These are phyloP conservation scores for Pseudisothecium myosuroides DNA, from an alignment of 225 moss, liverwort and hornwort genomes.

Conservation along the genomic window DNA sequence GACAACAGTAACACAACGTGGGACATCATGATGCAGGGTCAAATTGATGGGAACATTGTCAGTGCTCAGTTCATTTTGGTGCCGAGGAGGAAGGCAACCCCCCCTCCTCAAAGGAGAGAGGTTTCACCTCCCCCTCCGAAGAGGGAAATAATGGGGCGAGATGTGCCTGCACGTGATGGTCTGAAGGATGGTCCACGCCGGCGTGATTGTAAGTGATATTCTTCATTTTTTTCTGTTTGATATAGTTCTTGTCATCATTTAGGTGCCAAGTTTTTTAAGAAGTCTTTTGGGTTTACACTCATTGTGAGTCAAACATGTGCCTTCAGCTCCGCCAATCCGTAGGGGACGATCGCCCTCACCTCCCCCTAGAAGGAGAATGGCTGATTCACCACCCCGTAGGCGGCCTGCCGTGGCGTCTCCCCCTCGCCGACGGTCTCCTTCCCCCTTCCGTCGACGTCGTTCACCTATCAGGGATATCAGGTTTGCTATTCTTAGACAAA, in stretches of 20 bases:
- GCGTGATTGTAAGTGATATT: slow-evolving; percentile 50
- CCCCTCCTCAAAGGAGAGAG: slow-evolving; percentile 45
- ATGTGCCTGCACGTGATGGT: slow-evolving; percentile 52
- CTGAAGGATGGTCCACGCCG: slow-evolving; percentile 57
- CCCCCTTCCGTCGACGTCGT: slow-evolving; percentile 65
- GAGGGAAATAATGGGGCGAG: slow-evolving; percentile 40
- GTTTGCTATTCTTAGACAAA: not conserved
- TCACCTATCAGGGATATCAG: slow-evolving; percentile 52
- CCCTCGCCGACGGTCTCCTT: slow-evolving; percentile 92
- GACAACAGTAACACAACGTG: not conserved
- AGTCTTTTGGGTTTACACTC: not conserved
- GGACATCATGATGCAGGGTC: slow-evolving; percentile 42
- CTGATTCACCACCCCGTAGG: slow-evolving; percentile 58
- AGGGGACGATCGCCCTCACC: slow-evolving; percentile 72
- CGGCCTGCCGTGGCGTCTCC: slow-evolving; percentile 50
- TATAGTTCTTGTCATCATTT: not conserved
- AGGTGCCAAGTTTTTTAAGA: not conserved
- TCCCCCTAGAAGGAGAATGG: slow-evolving; percentile 58
- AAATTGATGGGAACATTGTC: slow-evolving; percentile 92
- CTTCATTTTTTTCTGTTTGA: not conserved
- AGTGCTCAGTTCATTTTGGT: slow-evolving; percentile 92
- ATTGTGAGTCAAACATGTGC: not conserved
- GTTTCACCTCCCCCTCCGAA: slow-evolving; percentile 34
- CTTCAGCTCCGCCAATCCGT: slow-evolving; percentile 58
- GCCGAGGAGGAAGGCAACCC: slow-evolving; percentile 62